Conservation (phyloP, 2,329 filamentous ascomycete species). For the Fusarium buharicum region DNA sequence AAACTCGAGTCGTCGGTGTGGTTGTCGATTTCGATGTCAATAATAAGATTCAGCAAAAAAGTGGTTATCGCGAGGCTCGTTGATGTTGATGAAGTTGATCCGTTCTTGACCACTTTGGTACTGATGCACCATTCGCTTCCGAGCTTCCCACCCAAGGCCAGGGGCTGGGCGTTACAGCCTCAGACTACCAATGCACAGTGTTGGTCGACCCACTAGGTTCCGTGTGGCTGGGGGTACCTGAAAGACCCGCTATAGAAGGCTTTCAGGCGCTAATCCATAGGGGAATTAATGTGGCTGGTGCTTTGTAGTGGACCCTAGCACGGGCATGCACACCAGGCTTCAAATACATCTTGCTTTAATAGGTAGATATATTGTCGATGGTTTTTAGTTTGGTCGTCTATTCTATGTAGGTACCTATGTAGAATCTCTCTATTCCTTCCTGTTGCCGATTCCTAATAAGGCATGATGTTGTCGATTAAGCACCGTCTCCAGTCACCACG, state of each 20-base stretch:
- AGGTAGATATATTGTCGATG: too few relatives aligned
- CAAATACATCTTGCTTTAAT: too few relatives aligned
- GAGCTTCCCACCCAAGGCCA: conserved; percentile 37
- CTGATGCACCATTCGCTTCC: conserved; percentile 31
- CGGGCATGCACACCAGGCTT: too few relatives aligned
- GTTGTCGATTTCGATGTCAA: not conserved
- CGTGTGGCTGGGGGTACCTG: conserved; percentile 42
- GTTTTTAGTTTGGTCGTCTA: too few relatives aligned
- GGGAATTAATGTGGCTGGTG: conserved; percentile 39
- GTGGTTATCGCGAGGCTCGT: conserved; percentile 19
- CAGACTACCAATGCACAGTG: conserved; percentile 39
- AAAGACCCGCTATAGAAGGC: conserved; percentile 30
- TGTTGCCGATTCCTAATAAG: too few relatives aligned
- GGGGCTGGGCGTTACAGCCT: conserved; percentile 39
- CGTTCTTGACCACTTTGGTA: conserved; percentile 29
- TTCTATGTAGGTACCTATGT: too few relatives aligned
- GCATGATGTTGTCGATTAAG: too few relatives aligned
- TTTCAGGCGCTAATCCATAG: conserved; percentile 28
- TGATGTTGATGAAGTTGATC: conserved; percentile 29
- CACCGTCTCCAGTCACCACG: too few relatives aligned
- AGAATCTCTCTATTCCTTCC: too few relatives aligned
- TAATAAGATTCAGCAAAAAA: conserved; percentile 15
- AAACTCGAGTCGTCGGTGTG: conserved; percentile 17
- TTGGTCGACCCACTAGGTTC: conserved; percentile 26
- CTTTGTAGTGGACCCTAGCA: too few relatives aligned